Percentiles rank a stretch among this genome's conserved stretches.
Evolutionary conservation across 192 early-diverging fungal genomes (phyloP).

Genomic region (Powellomyces hirtus): DNA sequence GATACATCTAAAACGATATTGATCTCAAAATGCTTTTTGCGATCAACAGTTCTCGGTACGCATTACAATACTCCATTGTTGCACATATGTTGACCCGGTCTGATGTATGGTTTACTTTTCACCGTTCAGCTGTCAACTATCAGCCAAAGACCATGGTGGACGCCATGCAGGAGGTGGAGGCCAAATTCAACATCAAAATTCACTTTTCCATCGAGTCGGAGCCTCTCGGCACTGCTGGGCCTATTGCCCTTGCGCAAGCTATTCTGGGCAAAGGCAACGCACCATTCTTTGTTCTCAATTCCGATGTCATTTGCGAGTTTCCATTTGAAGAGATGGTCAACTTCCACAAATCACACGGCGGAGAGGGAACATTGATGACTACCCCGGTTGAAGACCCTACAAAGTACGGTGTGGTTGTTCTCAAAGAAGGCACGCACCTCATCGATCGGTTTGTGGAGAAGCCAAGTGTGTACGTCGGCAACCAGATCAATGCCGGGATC

Average conservation of each 20-base stretch:
- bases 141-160: constrained; percentile 96
- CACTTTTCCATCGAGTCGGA: constrained; percentile 96
- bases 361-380: constrained; percentile 93
- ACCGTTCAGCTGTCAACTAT: constrained; percentile 99
- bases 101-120: too few relatives aligned
- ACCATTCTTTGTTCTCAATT: constrained; percentile 99
- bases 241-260: constrained; percentile 89
- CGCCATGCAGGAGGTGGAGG: constrained; percentile 90
- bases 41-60: too few relatives aligned
- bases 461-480: constrained; percentile 89
- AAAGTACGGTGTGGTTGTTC: constrained; percentile 98
- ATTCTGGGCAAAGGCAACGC: constrained; percentile 83
- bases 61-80: too few relatives aligned
- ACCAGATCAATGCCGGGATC: constrained; percentile 99
- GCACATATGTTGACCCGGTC: too few relatives aligned
- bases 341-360: constrained; percentile 89
- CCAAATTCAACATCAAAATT: constrained; percentile 86
- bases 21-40: too few relatives aligned
- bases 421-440: constrained; percentile 63
- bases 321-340: constrained; percentile 86
- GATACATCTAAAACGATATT: too few relatives aligned
- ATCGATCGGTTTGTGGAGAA: constrained; percentile 99
- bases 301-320: constrained; percentile 98
- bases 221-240: constrained; percentile 92
- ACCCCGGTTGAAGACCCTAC: constrained; percentile 98